phyloP scores from a whole-genome alignment of 2,329 filamentous ascomycete species.

The Phyllosticta citrichinensis region DNA sequence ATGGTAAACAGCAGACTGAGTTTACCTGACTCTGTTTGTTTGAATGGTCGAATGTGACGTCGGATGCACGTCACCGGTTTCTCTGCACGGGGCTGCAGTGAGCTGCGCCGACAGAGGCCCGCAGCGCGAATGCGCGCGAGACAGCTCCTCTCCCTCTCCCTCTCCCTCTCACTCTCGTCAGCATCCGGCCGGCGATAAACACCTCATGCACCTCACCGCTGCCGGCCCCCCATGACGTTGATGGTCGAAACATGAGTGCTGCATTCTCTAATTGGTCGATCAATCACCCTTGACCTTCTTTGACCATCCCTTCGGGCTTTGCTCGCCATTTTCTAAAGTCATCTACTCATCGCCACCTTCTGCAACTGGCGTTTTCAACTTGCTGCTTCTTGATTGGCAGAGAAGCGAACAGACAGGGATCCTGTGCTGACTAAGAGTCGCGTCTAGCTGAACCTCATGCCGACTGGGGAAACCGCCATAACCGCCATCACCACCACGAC shows the following conservation, averaged over 20 bases:
- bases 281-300: too few species aligned
- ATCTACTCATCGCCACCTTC: too few species aligned
- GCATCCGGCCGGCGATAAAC: neutral
- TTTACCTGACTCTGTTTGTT: neutral
- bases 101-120: neutral
- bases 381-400: neutral
- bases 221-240: too few species aligned
- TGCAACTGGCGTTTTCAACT: neutral
- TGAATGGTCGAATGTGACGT: neutral
- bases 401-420: neutral
- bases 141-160: neutral
- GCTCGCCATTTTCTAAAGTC: too few species aligned
- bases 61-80: neutral
- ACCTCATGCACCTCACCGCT: neutral
- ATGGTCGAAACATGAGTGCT: too few species aligned
- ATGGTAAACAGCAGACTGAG: neutral
- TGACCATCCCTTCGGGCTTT: neutral
- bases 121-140: too few species aligned
- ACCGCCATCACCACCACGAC: neutral
- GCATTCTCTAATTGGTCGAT: too few species aligned
- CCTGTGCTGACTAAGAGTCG: neutral
- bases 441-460: neutral
- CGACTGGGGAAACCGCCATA: neutral
- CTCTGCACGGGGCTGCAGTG: too few species aligned
- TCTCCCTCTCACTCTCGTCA: too few species aligned